phyloP scores from a whole-genome alignment of 2,329 filamentous ascomycete genomes.

The Fusarium euwallaceae region DNA sequence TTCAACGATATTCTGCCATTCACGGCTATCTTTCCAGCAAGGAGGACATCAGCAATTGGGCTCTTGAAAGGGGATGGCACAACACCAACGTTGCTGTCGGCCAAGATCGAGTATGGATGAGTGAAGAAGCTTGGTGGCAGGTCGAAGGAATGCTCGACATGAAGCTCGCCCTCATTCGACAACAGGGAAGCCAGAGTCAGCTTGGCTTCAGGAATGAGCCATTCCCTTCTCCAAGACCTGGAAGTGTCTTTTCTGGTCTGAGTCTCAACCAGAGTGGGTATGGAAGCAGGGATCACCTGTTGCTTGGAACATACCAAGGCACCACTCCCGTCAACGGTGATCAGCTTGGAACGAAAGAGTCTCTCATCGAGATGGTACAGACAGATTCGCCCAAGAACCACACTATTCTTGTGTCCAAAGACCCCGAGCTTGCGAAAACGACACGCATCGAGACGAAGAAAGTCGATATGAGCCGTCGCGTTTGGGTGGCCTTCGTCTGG shows the following conservation, averaged over 20 bases:
- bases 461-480: conserved; percentile 72
- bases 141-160: conserved; percentile 95
- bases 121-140: conserved; percentile 96
- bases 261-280: conserved; percentile 72
- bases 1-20: conserved; percentile 77
- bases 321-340: background rate
- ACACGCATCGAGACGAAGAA: conserved; percentile 81
- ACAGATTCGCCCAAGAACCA: background rate
- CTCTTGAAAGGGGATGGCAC: conserved; percentile 95
- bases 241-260: conserved; percentile 49
- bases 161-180: conserved; percentile 71
- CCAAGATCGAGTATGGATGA: conserved; percentile 93
- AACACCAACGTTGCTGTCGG: conserved; percentile 96
- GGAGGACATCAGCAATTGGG: conserved; percentile 94
- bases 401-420: conserved; percentile 51
- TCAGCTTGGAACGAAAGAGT: background rate
- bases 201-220: conserved; percentile 69
- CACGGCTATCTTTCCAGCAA: conserved; percentile 90
- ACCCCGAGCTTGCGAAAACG: conserved; percentile 82
- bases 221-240: conserved; percentile 64
- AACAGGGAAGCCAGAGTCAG: conserved; percentile 60
- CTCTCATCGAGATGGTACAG: background rate
- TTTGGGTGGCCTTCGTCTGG: conserved; percentile 90
- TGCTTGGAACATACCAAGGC: background rate
- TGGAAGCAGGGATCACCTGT: conserved; percentile 79